These are phyloP conservation scores for Botryobasidium botryosum DNA, from an alignment of 768 basidiomycete genomes.

Conservation along the genomic window DNA sequence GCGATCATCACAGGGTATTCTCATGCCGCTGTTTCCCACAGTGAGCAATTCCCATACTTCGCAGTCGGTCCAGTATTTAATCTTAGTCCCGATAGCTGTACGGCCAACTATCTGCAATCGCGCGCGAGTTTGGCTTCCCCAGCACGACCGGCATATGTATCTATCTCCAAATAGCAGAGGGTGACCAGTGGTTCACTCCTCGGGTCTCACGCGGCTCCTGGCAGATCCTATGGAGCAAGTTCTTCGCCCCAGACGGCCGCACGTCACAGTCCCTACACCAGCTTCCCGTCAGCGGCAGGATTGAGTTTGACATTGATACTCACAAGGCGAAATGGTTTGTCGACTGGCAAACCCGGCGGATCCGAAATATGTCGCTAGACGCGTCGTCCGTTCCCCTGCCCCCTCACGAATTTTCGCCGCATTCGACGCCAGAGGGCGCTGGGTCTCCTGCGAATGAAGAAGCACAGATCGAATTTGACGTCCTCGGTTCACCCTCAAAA, in stretches of 20 bases:
- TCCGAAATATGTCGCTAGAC: neutral
- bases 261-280: slow-evolving; percentile 19
- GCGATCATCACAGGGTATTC: too few relatives aligned
- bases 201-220: slow-evolving; percentile 67
- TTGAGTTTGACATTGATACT: slow-evolving; percentile 79
- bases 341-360: slow-evolving; percentile 30
- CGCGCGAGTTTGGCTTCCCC: slow-evolving; percentile 67
- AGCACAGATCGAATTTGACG: neutral
- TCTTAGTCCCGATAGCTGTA: too few relatives aligned
- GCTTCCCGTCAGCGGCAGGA: slow-evolving; percentile 51
- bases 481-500: neutral
- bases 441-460: too few relatives aligned
- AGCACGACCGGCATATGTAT: slow-evolving; percentile 60
- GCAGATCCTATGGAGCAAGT: slow-evolving; percentile 51
- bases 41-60: too few relatives aligned
- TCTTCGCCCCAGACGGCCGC: slow-evolving; percentile 28
- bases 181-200: slow-evolving; percentile 39
- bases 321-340: slow-evolving; percentile 63
- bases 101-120: slow-evolving; percentile 60
- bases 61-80: too few relatives aligned
- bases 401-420: neutral
- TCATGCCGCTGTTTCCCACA: too few relatives aligned
- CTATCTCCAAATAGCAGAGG: slow-evolving; percentile 50
- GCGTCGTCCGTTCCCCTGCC: neutral
- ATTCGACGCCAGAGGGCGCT: neutral